Conservation (phyloP, 2,329 filamentous ascomycete genomes). For the Aquanectria penicillioides region DNA sequence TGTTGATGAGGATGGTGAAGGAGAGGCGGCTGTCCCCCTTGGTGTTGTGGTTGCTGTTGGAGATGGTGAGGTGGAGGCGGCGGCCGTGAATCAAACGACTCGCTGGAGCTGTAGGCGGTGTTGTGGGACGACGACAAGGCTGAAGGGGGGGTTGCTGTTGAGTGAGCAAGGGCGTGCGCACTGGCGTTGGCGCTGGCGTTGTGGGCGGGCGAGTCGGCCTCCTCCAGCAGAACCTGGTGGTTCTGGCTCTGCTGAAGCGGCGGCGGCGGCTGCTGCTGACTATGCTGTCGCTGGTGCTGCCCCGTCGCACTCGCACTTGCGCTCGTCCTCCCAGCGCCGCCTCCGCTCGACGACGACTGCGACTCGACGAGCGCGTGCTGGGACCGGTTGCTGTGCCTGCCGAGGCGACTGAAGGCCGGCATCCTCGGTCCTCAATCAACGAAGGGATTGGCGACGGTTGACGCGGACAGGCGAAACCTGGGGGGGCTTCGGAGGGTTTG, state of each 20-base stretch:
- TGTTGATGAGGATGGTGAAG: constrained; percentile 37
- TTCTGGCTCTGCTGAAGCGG: constrained; percentile 20
- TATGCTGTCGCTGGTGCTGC: constrained; percentile 32
- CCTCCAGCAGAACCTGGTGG: constrained; percentile 29
- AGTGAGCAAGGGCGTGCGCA: constrained; percentile 32
- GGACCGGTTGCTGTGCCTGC: constrained; percentile 66
- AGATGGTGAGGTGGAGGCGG: constrained; percentile 37
- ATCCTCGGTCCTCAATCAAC: constrained; percentile 46
- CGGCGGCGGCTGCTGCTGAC: constrained; percentile 33
- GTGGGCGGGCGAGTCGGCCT: constrained; percentile 44
- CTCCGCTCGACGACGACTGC: constrained; percentile 47
- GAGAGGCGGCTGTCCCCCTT: constrained; percentile 36
- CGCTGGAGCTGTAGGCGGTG: constrained; percentile 57
- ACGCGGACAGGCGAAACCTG: constrained; percentile 15
- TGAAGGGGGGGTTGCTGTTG: constrained; percentile 51
- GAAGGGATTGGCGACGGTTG: constrained; percentile 15
- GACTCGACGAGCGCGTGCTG: constrained; percentile 64
- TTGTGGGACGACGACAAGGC: constrained; percentile 53
- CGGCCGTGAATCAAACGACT: constrained; percentile 54
- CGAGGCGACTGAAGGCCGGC: constrained; percentile 64
- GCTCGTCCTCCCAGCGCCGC: constrained; percentile 39
- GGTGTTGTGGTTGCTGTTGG: constrained; percentile 43
- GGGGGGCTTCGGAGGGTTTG: background rate
- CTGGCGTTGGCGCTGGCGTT: constrained; percentile 31
- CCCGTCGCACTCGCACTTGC: constrained; percentile 21